Percentiles rank a stretch among this genome's conserved stretches.
Conservation (phyloP, 2,329 filamentous ascomycete genomes). For the Arthrinium phaeospermum region DNA sequence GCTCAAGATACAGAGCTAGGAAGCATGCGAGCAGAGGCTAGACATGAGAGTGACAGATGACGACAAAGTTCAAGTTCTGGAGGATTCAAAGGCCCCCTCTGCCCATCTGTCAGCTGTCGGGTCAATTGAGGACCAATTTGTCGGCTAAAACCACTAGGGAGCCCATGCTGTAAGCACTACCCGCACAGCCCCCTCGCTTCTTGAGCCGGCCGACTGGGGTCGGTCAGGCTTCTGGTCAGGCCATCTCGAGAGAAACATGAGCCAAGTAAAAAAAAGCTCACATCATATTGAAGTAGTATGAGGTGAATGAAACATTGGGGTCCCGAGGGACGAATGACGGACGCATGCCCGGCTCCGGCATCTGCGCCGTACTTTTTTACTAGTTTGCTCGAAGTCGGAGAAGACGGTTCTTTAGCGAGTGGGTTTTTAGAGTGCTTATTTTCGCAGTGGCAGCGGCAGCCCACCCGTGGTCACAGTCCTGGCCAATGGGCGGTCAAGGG, state of each 20-base stretch:
- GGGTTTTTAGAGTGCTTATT: slow-evolving; percentile 1
- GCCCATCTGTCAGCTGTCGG: not conserved
- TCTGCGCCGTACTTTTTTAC: not conserved
- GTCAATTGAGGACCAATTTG: not conserved
- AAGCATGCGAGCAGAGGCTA: not conserved
- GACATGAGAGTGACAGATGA: not conserved
- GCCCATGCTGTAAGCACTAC: not conserved
- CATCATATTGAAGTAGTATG: too few species aligned
- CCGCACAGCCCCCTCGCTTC: not conserved
- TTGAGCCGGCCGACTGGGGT: not conserved
- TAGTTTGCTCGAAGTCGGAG: not conserved
- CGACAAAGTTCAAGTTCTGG: not conserved
- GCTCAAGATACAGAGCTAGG: not conserved
- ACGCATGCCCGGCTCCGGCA: not conserved
- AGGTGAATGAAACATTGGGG: too few species aligned
- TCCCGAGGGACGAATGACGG: not conserved
- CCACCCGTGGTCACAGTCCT: not conserved
- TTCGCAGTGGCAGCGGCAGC: not conserved
- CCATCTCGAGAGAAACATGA: not conserved
- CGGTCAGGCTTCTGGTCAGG: not conserved
- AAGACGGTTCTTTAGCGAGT: not conserved
- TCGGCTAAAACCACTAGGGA: not conserved
- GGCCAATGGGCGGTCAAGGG: not conserved
- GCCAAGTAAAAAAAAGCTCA: not conserved
- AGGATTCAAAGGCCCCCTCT: not conserved